A percentile compares a stretch with the other conserved stretches of the same genome.
These are phyloP conservation scores for Talaromyces liani DNA, from an alignment of 495 filamentous ascomycete genomes.

Conservation along the genomic window DNA sequence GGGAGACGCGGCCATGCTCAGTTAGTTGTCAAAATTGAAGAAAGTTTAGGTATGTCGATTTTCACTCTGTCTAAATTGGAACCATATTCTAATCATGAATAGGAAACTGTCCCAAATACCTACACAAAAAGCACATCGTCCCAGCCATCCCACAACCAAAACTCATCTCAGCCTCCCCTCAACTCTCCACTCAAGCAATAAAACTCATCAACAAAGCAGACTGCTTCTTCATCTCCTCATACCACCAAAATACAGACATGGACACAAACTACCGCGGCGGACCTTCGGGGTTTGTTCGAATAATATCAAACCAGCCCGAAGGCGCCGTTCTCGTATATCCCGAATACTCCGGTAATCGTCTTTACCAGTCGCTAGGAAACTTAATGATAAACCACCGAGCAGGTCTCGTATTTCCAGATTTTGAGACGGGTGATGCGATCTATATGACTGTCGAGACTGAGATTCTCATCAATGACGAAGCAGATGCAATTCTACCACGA, in stretches of 20 bases:
- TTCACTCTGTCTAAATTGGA: background rate
- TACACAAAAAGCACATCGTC: slow-evolving; percentile 62
- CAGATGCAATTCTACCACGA: slow-evolving; percentile 51
- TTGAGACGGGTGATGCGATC: slow-evolving; percentile 58
- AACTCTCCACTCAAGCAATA: slow-evolving; percentile 41
- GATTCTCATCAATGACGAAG: slow-evolving; percentile 54
- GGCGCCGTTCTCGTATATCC: slow-evolving; percentile 58
- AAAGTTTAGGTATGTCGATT: slow-evolving; percentile 49
- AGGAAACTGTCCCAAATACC: slow-evolving; percentile 77
- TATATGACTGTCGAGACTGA: slow-evolving; percentile 62
- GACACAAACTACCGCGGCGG: slow-evolving; percentile 82
- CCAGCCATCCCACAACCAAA: slow-evolving; percentile 44
- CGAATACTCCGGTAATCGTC: slow-evolving; percentile 72
- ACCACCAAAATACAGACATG: slow-evolving; percentile 57
- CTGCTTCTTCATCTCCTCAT: slow-evolving; percentile 67
- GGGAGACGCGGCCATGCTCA: slow-evolving; percentile 46
- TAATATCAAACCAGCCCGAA: slow-evolving; percentile 40
- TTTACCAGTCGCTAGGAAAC: slow-evolving; percentile 79
- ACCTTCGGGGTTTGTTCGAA: slow-evolving; percentile 62
- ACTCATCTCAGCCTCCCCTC: slow-evolving; percentile 38
- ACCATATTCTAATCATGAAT: slow-evolving; percentile 8
- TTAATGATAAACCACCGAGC: slow-evolving; percentile 55
- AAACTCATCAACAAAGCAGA: slow-evolving; percentile 58
- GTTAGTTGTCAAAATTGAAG: slow-evolving; percentile 56
- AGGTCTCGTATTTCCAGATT: slow-evolving; percentile 63